Evolutionary conservation across 768 basidiomycete genomes (phyloP).

Genomic region (Termitomyces sp.): DNA sequence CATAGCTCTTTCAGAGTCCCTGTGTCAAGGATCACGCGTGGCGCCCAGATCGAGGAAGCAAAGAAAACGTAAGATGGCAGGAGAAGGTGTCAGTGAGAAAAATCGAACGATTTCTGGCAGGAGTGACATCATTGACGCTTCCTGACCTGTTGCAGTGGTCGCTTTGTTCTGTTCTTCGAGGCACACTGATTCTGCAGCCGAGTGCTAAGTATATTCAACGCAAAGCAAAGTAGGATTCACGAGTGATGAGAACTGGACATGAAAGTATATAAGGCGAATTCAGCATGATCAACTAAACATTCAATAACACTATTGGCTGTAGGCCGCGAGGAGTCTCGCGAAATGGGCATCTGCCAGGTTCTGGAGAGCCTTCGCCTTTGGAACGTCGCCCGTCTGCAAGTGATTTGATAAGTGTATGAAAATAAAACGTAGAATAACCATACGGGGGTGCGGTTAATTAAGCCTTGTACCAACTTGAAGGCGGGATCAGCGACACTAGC

Average conservation of each 20-base stretch:
- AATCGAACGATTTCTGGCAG: no score
- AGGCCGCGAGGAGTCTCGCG: background rate
- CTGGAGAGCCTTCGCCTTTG: background rate
- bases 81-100: no score
- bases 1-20: no score
- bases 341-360: background rate
- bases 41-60: no score
- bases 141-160: no score
- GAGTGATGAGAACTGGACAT: background rate
- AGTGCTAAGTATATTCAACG: background rate
- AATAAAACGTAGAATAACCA: background rate
- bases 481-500: background rate
- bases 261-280: background rate
- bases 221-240: background rate
- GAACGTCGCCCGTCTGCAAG: background rate
- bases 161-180: no score
- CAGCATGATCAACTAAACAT: background rate
- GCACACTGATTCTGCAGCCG: no score
- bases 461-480: background rate
- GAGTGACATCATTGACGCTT: no score
- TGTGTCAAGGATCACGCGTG: no score
- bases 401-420: background rate
- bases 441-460: background rate
- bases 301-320: background rate
- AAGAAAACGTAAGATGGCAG: no score